phyloP scores from a whole-genome alignment of 2,329 filamentous ascomycete genomes.

The Alternaria angustiovoidea region DNA sequence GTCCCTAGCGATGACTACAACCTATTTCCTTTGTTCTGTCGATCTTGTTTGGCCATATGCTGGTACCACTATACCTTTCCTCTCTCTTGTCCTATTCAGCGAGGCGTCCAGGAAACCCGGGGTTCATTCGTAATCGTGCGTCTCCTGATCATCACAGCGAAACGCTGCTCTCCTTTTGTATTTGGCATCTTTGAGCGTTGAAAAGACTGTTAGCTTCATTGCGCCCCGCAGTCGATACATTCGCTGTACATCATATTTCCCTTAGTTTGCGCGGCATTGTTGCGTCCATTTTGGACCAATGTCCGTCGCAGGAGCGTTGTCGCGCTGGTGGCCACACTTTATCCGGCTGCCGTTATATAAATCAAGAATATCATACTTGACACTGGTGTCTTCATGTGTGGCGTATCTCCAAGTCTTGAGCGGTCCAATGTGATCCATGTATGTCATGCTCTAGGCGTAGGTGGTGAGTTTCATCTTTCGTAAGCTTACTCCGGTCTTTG shows the following conservation, averaged over 20 bases:
- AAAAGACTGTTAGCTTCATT: slow-evolving; percentile 20
- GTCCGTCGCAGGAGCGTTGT: neutral
- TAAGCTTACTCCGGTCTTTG: neutral
- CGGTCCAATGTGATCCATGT: neutral
- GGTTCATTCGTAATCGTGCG: slow-evolving; percentile 21
- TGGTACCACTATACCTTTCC: slow-evolving; percentile 24
- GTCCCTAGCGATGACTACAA: neutral
- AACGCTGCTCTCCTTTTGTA: slow-evolving; percentile 21
- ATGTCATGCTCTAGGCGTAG: neutral
- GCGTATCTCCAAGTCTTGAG: neutral
- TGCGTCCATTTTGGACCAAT: slow-evolving; percentile 5
- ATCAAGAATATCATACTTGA: neutral
- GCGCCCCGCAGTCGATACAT: slow-evolving; percentile 32
- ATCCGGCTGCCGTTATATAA: neutral
- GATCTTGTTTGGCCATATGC: slow-evolving; percentile 19
- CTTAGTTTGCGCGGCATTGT: slow-evolving; percentile 8
- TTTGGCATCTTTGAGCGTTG: slow-evolving; percentile 15
- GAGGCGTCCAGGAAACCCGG: slow-evolving; percentile 36
- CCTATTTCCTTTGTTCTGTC: slow-evolving; percentile 21
- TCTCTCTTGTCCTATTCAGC: slow-evolving; percentile 26
- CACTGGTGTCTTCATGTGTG: neutral
- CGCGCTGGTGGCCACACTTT: neutral
- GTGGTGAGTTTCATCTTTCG: neutral
- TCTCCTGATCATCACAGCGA: slow-evolving; percentile 22
- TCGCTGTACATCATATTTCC: slow-evolving; percentile 30